Conservation (phyloP, 202 grass and related monocot genomes). For the Setaria viridis region DNA sequence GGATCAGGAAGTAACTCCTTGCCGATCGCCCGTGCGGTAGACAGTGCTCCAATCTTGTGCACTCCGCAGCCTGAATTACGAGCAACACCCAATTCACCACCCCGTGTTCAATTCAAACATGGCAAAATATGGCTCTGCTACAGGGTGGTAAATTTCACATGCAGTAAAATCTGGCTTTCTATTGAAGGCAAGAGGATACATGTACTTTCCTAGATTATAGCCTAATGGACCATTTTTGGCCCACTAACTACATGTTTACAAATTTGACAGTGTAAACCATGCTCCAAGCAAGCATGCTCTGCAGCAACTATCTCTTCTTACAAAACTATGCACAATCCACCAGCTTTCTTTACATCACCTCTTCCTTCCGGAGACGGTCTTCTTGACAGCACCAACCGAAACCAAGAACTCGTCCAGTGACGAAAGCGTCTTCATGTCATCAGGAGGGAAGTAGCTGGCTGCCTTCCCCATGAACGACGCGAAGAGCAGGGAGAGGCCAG, state of each 20-base stretch:
- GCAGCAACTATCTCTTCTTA: background rate
- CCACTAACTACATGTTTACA: constrained; percentile 31
- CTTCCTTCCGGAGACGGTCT: constrained; percentile 85
- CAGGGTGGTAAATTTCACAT: background rate
- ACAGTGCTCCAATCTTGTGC: constrained; percentile 43
- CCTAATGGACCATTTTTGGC: constrained; percentile 17
- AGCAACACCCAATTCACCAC: background rate
- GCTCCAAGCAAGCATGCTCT: constrained; percentile 1
- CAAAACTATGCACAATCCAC: constrained; percentile 40
- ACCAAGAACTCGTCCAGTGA: constrained; percentile 93
- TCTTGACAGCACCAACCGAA: constrained; percentile 82
- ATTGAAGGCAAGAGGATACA: constrained; percentile 14
- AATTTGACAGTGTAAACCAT: background rate
- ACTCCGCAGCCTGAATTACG: constrained; percentile 21
- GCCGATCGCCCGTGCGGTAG: background rate
- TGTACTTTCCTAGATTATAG: background rate
- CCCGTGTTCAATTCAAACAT: background rate
- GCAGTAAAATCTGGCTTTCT: background rate
- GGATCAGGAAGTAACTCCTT: constrained; percentile 23
- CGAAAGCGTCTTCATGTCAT: constrained; percentile 97
- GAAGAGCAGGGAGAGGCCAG: constrained; percentile 67
- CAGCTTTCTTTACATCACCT: constrained; percentile 31
- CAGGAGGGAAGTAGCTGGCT: constrained; percentile 78
- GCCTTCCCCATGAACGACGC: constrained; percentile 79
- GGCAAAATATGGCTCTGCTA: background rate